phyloP scores from a whole-genome alignment of 257 asterid genomes.

The Penstemon eatonii region DNA sequence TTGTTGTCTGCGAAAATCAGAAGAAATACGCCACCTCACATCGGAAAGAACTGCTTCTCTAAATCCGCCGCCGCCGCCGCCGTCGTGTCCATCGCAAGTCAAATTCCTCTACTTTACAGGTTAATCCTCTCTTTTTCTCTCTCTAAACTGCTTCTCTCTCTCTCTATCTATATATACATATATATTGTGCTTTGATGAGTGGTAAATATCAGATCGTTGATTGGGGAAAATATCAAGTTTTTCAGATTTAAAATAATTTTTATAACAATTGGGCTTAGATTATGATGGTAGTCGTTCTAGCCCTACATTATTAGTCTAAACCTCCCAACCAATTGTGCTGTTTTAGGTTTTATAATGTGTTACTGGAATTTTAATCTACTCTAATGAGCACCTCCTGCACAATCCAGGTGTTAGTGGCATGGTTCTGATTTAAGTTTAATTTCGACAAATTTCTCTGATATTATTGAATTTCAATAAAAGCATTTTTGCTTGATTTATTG shows the following conservation, averaged over 20 bases:
- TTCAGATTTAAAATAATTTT: background rate
- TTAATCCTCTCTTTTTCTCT: constrained; percentile 15
- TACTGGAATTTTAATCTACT: constrained; percentile 3
- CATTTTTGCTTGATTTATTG: background rate
- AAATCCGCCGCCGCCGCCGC: constrained; percentile 27
- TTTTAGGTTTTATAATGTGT: background rate
- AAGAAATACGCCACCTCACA: background rate
- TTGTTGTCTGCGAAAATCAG: constrained; percentile 23
- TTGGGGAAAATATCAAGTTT: constrained; percentile 6
- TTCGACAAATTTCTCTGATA: background rate
- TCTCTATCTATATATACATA: background rate
- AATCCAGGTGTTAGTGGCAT: background rate
- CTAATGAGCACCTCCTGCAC: background rate
- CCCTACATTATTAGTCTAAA: background rate
- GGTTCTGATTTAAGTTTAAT: constrained; percentile 9
- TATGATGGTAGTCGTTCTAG: background rate
- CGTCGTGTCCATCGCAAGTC: constrained; percentile 16
- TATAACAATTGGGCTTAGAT: background rate
- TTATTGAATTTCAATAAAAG: background rate
- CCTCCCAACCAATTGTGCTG: background rate
- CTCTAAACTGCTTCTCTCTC: background rate
- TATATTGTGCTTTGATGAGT: constrained; percentile 5
- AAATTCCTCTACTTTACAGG: constrained; percentile 30
- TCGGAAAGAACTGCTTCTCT: background rate
- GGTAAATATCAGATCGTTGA: constrained; percentile 12